Evolutionary conservation across 2,329 filamentous ascomycete species (phyloP).

Genomic region (Corynespora cassiicola): DNA sequence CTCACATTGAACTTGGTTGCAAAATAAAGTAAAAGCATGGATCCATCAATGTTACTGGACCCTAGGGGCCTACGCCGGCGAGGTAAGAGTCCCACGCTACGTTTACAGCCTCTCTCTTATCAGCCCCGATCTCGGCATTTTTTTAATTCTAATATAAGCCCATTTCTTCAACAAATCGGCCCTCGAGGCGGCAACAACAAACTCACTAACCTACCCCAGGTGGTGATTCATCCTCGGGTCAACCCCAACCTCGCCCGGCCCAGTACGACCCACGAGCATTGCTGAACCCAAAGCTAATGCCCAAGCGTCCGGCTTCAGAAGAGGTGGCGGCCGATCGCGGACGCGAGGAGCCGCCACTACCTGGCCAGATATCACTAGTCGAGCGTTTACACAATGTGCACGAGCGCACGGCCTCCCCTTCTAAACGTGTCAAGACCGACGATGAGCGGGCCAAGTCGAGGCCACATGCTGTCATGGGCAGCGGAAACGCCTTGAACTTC

Average conservation of each 20-base stretch:
- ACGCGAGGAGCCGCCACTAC: constrained; percentile 22
- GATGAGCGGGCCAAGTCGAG: constrained; percentile 23
- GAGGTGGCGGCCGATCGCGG: constrained; percentile 27
- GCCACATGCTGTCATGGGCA: constrained; percentile 23
- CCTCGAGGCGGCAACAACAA: constrained; percentile 14
- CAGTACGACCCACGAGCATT: constrained; percentile 37
- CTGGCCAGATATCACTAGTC: constrained; percentile 67
- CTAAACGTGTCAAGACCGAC: constrained; percentile 38
- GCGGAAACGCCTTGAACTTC: constrained; percentile 51
- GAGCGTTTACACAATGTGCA: constrained; percentile 79
- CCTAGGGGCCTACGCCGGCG: constrained; percentile 18
- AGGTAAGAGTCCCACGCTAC: constrained; percentile 24
- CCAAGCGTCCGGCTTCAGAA: constrained; percentile 39
- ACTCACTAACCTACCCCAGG: constrained; percentile 10
- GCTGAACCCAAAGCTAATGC: constrained; percentile 39
- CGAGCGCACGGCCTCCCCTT: constrained; percentile 65
- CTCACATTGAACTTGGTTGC: too few relatives aligned
- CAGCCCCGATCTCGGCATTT: too few relatives aligned
- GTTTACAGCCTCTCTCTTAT: too few relatives aligned
- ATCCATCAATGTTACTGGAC: constrained; percentile 23
- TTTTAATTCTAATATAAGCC: too few relatives aligned
- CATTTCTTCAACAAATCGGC: too few relatives aligned
- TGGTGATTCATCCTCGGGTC: not conserved
- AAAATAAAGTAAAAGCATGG: too few relatives aligned
- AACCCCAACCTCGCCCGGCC: constrained; percentile 10